Evolutionary conservation across 2,329 filamentous ascomycete genomes (phyloP), one percentile per base, ranked within the genome.

Genomic region (Colletotrichum magnum): DNA sequence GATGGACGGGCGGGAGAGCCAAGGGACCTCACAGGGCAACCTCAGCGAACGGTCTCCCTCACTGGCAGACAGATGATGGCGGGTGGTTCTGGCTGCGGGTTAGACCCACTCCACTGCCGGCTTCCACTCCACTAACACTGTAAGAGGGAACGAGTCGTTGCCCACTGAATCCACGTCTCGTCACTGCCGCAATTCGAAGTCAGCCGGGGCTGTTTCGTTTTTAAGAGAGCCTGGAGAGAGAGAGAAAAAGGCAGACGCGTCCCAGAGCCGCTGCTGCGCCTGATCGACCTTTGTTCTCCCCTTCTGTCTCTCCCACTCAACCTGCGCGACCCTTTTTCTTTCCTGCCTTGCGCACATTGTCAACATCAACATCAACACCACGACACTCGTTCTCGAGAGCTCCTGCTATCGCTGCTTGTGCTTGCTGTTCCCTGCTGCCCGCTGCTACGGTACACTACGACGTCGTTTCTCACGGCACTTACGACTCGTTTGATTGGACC

Each of bases 121-220:
- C 28, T 15, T 28, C 60, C 39, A 56, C 54, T 52, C 62, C 61
- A 66, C 66, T 66, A 50, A 53, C 41, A 50, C 48, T 54, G 60
- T 41, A 58, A 16, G 60, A 68, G 54, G 65, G 28, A 58, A 51
- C 62, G 43, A 69, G 36, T 66, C 62, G 62, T 54, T 66, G 66
- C 51, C 66, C 61, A 65, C 66, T 56, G 54, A 65, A 45, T 65
- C 66, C 66, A 66, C 62, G 56, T 66, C 66, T 66, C 66, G 66
- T 69, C 66, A 61, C 66, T 69, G 66, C 66, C 66, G 66, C 66
- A 69, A 56, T 66, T 56, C 66, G 50, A 69, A 32, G 56, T 48
- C 62, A 60, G 66, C 66, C 54, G 16, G 62, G 65, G 50, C 66
- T 69, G 66, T 69, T 66, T 69, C 66, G 66, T 68, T 63, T 64